Percentiles rank a stretch among this genome's conserved stretches.
Evolutionary conservation across 345 rosid genomes (phyloP).

Genomic region (Carallia pectinifolia): DNA sequence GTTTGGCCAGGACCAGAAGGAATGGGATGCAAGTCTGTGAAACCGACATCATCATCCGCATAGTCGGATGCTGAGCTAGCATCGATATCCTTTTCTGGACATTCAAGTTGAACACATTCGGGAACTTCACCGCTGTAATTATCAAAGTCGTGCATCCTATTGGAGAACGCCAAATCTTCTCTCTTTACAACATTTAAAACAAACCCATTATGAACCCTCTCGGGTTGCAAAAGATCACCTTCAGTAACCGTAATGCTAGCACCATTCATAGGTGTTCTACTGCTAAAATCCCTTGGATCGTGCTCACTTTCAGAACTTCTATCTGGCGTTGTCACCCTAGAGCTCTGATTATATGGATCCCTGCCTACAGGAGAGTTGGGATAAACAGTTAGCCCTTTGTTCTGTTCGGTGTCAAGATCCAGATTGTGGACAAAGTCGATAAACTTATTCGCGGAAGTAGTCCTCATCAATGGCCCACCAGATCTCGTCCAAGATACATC

Average conservation of each 20-base stretch:
- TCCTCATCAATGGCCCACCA: conserved; percentile 98
- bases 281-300: conserved; percentile 41
- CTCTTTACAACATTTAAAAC: conserved; percentile 71
- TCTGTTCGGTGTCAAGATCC: conserved; percentile 52
- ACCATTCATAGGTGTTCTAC: conserved; percentile 27
- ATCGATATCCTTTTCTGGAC: conserved; percentile 58
- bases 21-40: conserved; percentile 2
- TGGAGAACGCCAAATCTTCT: conserved; percentile 46
- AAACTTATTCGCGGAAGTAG: conserved; percentile 78
- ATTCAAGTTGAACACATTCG: conserved; percentile 69
- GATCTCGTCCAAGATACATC: conserved; percentile 91
- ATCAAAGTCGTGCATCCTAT: conserved; percentile 37
- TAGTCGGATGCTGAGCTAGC: conserved; percentile 66
- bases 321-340: conserved; percentile 42
- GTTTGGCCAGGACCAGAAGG: conserved; percentile 1
- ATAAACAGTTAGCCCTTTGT: conserved; percentile 45
- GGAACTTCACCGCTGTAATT: conserved; percentile 41
- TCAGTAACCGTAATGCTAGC: conserved; percentile 66
- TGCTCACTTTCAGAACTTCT: conserved; percentile 43
- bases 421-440: conserved; percentile 71
- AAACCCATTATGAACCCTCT: conserved; percentile 59
- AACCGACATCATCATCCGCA: conserved; percentile 6
- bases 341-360: conserved; percentile 42
- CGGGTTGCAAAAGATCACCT: conserved; percentile 85
- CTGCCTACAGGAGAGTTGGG: conserved; percentile 40